Evolutionary conservation across 2,329 filamentous ascomycete species (phyloP), one percentile per base, ranked within the genome.

Genomic region (Alternaria brassicicola): DNA sequence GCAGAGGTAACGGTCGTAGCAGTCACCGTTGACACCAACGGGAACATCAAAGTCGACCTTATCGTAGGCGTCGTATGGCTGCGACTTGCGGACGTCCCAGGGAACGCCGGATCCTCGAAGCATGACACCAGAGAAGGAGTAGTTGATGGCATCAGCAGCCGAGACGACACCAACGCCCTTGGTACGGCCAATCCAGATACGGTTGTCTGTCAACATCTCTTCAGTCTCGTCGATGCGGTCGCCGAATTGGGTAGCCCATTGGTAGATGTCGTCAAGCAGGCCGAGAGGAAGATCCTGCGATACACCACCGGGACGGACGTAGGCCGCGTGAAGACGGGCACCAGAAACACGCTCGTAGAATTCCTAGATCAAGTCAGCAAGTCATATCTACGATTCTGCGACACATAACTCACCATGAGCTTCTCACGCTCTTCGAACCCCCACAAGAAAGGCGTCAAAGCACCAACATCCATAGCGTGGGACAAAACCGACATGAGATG

Each of bases 351-450:
- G 93, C 81, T 99, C 95, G 79, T 99, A 99, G 83, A 99, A 99
- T 88, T 99, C 95, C 94, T 98, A 17, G 15, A 39, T 17, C 8
- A 10, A 28, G 47, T 72, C 58, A 70, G 60, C 43, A 57, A 26
- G 8, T 17, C 21, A 1, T 26, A 36, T 36, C n/a, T 39, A 45
- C 19, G 1, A n/a, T 25, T 57, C 33, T 35, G 12, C 19, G 8
- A 38, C 17, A 17, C 41, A 26, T 21, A 38, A 74, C 67, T 38
- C 84, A 97, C 94, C 96, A 99, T 99, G 59, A 99, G 86, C 86
- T 99, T 99, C 84, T 99, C 95, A 85, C 95, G 91, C 84, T 99
- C 95, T 82, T 99, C 95, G 78, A 99, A 99, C 61, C 95, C 95
- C 95, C 95, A 99, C 83, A 99, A 80, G 86, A 99, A 99, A 69